Base-by-base conservation (phyloP, 2,329 filamentous ascomycete species). In the Stachybotrys elegans region DNA sequence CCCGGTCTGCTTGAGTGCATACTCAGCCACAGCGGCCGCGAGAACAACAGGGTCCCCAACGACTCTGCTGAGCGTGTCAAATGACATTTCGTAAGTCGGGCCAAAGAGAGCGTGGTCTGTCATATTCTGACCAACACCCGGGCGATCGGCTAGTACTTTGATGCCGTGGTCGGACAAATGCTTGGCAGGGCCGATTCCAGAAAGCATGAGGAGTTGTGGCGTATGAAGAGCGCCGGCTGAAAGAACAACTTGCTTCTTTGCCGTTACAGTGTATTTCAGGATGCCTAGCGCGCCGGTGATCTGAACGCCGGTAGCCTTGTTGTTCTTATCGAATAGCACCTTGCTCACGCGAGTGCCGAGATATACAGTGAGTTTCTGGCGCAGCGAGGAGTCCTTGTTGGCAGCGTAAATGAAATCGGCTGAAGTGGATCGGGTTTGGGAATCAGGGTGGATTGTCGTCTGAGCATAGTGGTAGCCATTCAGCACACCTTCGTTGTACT, bases 81-180 rank as follows among this genome's bases (percentile, higher is more conserved):
- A 20, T n/a, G 42, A 45, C 38, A 51, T 41, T 5, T 40, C 14
- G 21, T 47, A 47, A 3, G 47, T 36, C 5, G 43, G 40, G 6
- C 40, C 43, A 14, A 49, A 47, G 22, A 49, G 17, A n/a, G 17
- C 29, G 29, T 32, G 29, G 11, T 32, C 29, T 13, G 46, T 1
- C 11, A 95, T 70, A 62, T 87, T 82, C 50, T 88, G 71, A 22
- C 88, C 81, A 60, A 95, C 95, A 5, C 85, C 86, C 5, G 79
- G 74, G 3, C 77, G 65, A 49, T 82, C 69, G 1, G 65, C 60
- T 35, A 78, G 52, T 8, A 78, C 67, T 1, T 68, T 60, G 45
- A 82, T 80, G 19, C 63, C 58, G 52, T 73, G 49, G 32, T 44
- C 42, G 19, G 52, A 48, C 19, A 66, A 54, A 41, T 63, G 57